Conservation (phyloP, 768 basidiomycete species). For the Russula sp. region DNA sequence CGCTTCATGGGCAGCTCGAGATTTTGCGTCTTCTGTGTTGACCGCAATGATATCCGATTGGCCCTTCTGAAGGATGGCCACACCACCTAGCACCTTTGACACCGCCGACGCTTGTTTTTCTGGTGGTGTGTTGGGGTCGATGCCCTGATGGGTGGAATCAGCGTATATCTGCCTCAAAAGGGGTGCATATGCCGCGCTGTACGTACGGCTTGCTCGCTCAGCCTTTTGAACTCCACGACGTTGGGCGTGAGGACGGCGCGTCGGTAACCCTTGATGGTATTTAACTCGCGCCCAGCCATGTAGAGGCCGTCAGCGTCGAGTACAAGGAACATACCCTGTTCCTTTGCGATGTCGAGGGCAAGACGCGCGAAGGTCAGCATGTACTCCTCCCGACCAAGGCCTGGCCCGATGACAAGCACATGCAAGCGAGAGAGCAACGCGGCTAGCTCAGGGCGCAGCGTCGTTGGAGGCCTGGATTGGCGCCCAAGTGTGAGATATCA, state of each 20-base stretch:
- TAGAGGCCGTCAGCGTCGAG: slow-evolving; percentile 92
- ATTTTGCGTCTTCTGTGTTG: slow-evolving; percentile 53
- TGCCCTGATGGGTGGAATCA: slow-evolving; percentile 29
- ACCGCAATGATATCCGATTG: slow-evolving; percentile 73
- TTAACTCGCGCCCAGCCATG: slow-evolving; percentile 69
- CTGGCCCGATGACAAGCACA: slow-evolving; percentile 89
- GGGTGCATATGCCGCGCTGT: not conserved
- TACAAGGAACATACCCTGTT: slow-evolving; percentile 77
- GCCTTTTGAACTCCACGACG: slow-evolving; percentile 83
- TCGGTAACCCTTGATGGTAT: slow-evolving; percentile 75
- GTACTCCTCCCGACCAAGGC: slow-evolving; percentile 83
- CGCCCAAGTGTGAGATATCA: not conserved
- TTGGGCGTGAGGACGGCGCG: slow-evolving; percentile 92
- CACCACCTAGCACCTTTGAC: slow-evolving; percentile 73
- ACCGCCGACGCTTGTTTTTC: slow-evolving; percentile 61
- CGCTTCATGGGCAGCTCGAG: slow-evolving; percentile 36
- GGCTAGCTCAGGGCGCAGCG: slow-evolving; percentile 48
- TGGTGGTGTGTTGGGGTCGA: slow-evolving; percentile 47
- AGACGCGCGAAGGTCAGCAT: slow-evolving; percentile 81
- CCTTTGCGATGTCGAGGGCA: slow-evolving; percentile 67
- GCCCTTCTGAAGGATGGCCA: slow-evolving; percentile 90
- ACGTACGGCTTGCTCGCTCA: slow-evolving; percentile 67
- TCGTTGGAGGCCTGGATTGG: slow-evolving; percentile 39
- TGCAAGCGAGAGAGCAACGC: slow-evolving; percentile 82
- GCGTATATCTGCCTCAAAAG: not conserved